Conservation (phyloP, 2,329 filamentous ascomycete genomes). For the Diaporthe velutina region DNA sequence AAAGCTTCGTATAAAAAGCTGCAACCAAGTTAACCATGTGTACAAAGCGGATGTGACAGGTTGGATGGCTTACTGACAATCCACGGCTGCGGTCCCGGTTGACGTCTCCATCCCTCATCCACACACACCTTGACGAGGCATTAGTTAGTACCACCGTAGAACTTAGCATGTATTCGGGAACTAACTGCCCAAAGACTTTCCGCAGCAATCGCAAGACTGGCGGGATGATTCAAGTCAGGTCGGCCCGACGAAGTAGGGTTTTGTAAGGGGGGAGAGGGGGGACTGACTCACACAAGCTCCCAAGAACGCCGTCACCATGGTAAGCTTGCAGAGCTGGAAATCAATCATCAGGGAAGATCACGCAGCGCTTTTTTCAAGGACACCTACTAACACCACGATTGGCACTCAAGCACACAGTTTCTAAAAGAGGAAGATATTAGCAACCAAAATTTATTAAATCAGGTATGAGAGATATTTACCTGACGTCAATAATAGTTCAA, state of each 20-base stretch:
- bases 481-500: neutral
- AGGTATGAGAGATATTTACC: neutral
- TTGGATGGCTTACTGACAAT: neutral
- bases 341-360: neutral
- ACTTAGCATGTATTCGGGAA: too few species aligned
- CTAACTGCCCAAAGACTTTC: neutral
- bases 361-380: too few species aligned
- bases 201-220: neutral
- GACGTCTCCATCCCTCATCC: neutral
- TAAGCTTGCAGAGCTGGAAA: neutral
- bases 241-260: neutral
- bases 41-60: neutral
- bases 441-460: rapidly evolving
- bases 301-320: neutral
- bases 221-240: neutral
- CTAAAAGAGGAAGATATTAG: neutral
- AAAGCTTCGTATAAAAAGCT: neutral
- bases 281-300: neutral
- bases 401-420: neutral
- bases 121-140: neutral
- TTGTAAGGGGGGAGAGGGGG: too few species aligned
- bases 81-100: neutral
- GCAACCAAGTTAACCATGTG: neutral
- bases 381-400: neutral
- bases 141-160: neutral